Evolutionary conservation across 2,329 filamentous ascomycete genomes (phyloP).

Genomic region (Coniochaeta sp.): DNA sequence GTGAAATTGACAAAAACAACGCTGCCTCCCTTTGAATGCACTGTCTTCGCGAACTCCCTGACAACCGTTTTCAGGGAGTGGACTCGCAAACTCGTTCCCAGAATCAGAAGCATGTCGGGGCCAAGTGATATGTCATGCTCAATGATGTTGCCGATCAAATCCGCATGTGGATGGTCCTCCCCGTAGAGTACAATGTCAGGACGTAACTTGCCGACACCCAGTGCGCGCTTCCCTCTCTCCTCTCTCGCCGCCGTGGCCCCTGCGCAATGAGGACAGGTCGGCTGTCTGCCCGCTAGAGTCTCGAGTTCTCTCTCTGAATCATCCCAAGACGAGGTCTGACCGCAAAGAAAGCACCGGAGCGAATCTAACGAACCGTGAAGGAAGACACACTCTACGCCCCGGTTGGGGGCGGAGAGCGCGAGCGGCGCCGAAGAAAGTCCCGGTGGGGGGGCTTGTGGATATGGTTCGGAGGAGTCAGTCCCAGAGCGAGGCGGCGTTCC

Average conservation of each 20-base stretch:
- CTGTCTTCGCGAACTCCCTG: conserved; percentile 63
- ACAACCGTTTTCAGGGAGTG: conserved; percentile 67
- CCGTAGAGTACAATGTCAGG: conserved; percentile 71
- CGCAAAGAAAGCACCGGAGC: conserved; percentile 58
- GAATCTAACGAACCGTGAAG: conserved; percentile 62
- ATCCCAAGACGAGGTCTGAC: conserved; percentile 52
- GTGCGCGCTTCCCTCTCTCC: conserved; percentile 58
- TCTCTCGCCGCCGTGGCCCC: conserved; percentile 55
- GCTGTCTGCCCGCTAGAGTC: conserved; percentile 57
- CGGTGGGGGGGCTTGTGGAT: too few species aligned
- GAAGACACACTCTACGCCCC: conserved; percentile 59
- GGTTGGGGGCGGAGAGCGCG: conserved; percentile 19
- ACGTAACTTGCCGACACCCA: conserved; percentile 60
- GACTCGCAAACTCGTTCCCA: conserved; percentile 65
- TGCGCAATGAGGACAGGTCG: conserved; percentile 59
- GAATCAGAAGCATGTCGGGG: conserved; percentile 61
- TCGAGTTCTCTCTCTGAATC: conserved; percentile 45
- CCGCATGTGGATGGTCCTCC: conserved; percentile 63
- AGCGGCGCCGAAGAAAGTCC: too few species aligned
- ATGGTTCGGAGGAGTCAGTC: too few species aligned
- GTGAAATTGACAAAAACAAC: conserved; percentile 70
- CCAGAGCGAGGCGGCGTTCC: too few species aligned
- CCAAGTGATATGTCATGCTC: conserved; percentile 58
- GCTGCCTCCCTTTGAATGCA: conserved; percentile 60
- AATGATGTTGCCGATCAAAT: conserved; percentile 61